Evolutionary conservation across 2,329 filamentous ascomycete genomes (phyloP).

Genomic region (Ophiostoma tasmaniense): DNA sequence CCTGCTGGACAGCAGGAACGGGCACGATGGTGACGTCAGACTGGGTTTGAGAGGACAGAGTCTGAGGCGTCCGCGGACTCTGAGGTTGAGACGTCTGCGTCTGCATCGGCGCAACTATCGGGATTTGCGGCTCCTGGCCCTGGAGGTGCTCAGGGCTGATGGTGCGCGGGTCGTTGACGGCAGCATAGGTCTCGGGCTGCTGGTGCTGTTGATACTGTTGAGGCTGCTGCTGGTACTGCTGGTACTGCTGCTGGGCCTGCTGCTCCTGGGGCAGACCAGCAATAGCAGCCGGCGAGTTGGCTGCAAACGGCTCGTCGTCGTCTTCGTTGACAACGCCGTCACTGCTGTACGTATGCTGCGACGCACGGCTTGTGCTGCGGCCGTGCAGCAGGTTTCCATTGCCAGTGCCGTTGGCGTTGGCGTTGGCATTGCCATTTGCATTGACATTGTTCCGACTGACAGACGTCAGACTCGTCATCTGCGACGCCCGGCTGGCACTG

Average conservation of each 20-base stretch:
- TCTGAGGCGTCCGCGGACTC: neutral
- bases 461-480: neutral
- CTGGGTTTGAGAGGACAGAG: neutral
- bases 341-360: constrained; percentile 56
- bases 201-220: neutral
- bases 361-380: constrained; percentile 65
- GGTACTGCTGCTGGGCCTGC: constrained; percentile 21
- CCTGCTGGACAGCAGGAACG: neutral
- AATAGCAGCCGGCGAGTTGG: constrained; percentile 41
- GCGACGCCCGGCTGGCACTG: neutral
- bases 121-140: neutral
- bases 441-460: neutral
- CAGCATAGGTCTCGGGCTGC: neutral
- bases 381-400: constrained; percentile 31
- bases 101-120: neutral
- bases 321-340: constrained; percentile 72
- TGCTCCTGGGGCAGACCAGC: neutral
- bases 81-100: neutral
- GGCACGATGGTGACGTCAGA: neutral
- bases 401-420: neutral
- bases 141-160: neutral
- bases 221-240: constrained; percentile 28
- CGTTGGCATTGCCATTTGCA: neutral
- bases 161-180: neutral
- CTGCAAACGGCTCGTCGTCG: constrained; percentile 55